Evolutionary conservation across 1,284 basidiomycete genomes (phyloP), one percentile per base, ranked within the genome.

Genomic region (Malassezia yamatoensis): DNA sequence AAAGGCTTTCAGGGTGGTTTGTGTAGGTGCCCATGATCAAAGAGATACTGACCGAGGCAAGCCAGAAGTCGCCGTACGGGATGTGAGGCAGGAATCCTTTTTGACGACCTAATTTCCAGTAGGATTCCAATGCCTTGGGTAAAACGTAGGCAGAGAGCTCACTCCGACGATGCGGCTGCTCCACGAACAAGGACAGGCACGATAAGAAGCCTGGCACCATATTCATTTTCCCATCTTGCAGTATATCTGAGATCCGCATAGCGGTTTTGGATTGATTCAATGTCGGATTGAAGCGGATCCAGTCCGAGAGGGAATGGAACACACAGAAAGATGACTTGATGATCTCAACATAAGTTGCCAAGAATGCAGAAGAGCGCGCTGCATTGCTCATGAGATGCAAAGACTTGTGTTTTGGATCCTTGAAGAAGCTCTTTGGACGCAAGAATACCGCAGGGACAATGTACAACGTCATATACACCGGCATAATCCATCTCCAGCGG

Each of bases 101-200:
- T 15, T 85, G 84, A 40, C 87, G 76, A 13, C 85, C 83, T 64
- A 85, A 82, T 1, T 84, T 80, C 90, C 91, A 96, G 11, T 83
- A 83, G 53, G 65, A 63, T 54, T 72, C 68, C 43, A 71, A 75
- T 0, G 83, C 87, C 75, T 90, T 88, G n/a, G 91, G 91, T 38
- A 96, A 77, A 3, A 90, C 89, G 75, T 93, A 98, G 85, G 94
- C 91, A 29, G 91, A 89, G 61, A 93, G 77, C 76, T 93, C 89
- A 3, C 82, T 83, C 12, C 88, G 80, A 13, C 89, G 79, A 49
- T 83, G 78, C 75, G 83, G 85, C 69, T 90, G 89, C 70, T 98
- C 93, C 4, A 93, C 81, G 53, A 96, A 83, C 38, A 96, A 78
- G 12, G 87, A 82, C 2, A 91, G 67, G 15, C 86, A 88, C 9